Conservation (phyloP, 768 basidiomycete genomes). For the Pulveroboletus frians region DNA sequence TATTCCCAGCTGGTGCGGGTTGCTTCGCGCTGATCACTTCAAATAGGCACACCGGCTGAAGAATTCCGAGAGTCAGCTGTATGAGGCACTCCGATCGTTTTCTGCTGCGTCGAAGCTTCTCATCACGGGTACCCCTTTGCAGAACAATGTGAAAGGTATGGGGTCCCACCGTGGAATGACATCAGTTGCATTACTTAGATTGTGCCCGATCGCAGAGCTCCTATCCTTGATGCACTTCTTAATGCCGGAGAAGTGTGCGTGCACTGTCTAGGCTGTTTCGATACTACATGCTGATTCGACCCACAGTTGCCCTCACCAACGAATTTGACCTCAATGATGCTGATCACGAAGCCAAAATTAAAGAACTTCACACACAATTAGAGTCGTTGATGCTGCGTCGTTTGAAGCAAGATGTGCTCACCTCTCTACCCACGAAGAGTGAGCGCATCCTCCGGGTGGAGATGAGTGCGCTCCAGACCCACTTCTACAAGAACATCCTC, state of each 20-base stretch:
- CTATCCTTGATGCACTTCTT: slow-evolving; percentile 98
- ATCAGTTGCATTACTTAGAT: slow-evolving; percentile 7
- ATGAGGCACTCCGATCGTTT: slow-evolving; percentile 89
- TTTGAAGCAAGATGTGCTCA: slow-evolving; percentile 93
- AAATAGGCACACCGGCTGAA: slow-evolving; percentile 90
- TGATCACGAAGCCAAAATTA: slow-evolving; percentile 93
- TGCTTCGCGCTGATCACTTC: slow-evolving; percentile 13
- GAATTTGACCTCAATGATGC: slow-evolving; percentile 93
- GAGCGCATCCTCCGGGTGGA: slow-evolving; percentile 97
- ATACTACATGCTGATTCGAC: slow-evolving; percentile 7
- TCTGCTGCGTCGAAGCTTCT: slow-evolving; percentile 87
- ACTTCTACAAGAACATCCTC: slow-evolving; percentile 98
- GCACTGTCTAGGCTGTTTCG: background rate
- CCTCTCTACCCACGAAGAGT: slow-evolving; percentile 94
- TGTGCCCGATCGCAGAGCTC: slow-evolving; percentile 53
- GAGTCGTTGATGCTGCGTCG: slow-evolving; percentile 93
- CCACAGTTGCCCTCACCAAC: slow-evolving; percentile 79
- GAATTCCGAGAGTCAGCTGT: slow-evolving; percentile 95
- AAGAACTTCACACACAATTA: slow-evolving; percentile 89
- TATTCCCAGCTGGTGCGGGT: slow-evolving; percentile 14
- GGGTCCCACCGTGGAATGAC: slow-evolving; percentile 1
- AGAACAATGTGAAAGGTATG: slow-evolving; percentile 97
- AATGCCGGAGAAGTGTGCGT: slow-evolving; percentile 94
- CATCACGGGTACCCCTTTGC: slow-evolving; percentile 96
- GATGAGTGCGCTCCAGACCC: slow-evolving; percentile 94